Percentiles rank a stretch among this genome's conserved stretches.
These are phyloP conservation scores for Westerdykella ornata DNA, from an alignment of 2,329 filamentous ascomycete species.

Conservation along the genomic window DNA sequence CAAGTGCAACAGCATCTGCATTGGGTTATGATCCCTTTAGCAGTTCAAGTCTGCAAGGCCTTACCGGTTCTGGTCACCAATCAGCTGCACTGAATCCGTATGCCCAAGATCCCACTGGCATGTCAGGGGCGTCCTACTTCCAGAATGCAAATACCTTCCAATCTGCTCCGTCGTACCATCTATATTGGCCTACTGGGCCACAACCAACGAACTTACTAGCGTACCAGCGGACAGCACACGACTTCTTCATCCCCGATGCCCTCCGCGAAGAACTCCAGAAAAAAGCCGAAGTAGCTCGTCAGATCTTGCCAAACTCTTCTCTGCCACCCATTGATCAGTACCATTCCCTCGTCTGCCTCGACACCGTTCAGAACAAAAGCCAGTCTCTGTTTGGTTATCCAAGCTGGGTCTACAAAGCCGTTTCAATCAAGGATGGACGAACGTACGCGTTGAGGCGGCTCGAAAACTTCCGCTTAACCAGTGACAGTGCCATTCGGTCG, in stretches of 20 bases:
- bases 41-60: constrained; percentile 28
- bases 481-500: constrained; percentile 78
- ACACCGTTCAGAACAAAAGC: constrained; percentile 73
- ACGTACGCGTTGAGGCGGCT: constrained; percentile 82
- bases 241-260: constrained; percentile 86
- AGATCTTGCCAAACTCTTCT: constrained; percentile 73
- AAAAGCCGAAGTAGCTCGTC: constrained; percentile 76
- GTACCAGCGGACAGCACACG: constrained; percentile 80
- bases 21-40: constrained; percentile 44
- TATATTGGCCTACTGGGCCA: constrained; percentile 84
- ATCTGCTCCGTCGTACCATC: constrained; percentile 61
- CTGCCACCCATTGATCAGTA: constrained; percentile 78
- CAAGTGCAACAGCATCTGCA: constrained; percentile 23
- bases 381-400: constrained; percentile 75
- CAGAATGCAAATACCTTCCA: constrained; percentile 50
- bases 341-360: constrained; percentile 84
- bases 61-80: constrained; percentile 34
- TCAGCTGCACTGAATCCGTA: constrained; percentile 57
- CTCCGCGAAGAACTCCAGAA: constrained; percentile 82
- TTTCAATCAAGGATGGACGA: constrained; percentile 79
- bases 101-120: constrained; percentile 59
- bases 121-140: constrained; percentile 62
- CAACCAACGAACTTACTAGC: constrained; percentile 71
- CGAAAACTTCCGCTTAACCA: constrained; percentile 82
- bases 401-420: constrained; percentile 93